Percentiles rank a stretch among this genome's conserved stretches.
These are phyloP conservation scores for Tulasnella sp. DNA, from an alignment of 768 basidiomycete genomes.

Conservation along the genomic window DNA sequence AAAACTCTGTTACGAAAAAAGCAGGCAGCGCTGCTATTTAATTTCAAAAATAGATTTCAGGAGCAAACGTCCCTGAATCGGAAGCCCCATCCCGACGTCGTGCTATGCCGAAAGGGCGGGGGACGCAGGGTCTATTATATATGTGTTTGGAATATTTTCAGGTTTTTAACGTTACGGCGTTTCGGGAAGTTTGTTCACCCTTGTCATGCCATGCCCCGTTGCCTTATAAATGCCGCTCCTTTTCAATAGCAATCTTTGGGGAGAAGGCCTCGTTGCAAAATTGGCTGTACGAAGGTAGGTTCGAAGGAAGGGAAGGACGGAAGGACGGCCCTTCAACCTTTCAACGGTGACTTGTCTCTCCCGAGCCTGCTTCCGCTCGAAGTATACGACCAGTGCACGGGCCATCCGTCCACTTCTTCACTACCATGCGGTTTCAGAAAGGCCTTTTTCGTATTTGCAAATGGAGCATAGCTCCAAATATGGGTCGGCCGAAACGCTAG, in stretches of 20 bases:
- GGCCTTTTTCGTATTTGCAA: neutral
- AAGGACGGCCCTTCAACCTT: neutral
- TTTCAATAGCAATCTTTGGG: neutral
- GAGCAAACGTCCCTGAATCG: neutral
- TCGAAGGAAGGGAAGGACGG: neutral
- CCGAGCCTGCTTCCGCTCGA: neutral
- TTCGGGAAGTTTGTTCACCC: neutral
- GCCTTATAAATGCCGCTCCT: no score
- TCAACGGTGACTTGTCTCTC: neutral
- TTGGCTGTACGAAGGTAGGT: neutral
- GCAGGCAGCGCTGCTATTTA: neutral
- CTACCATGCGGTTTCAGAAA: constrained; percentile 2
- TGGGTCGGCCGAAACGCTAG: neutral
- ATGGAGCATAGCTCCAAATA: neutral
- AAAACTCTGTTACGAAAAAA: constrained; percentile 7
- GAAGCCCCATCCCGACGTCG: neutral
- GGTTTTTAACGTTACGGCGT: constrained; percentile 2
- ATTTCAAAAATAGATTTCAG: constrained; percentile 8
- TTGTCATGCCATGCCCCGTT: neutral
- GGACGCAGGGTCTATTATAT: neutral
- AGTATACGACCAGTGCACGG: neutral
- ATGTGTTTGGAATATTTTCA: neutral
- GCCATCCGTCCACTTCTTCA: neutral
- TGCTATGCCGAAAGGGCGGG: neutral
- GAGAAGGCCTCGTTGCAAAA: neutral